Percentiles rank a stretch among this genome's conserved stretches.
These are phyloP conservation scores for Pythium coloratum DNA, from an alignment of 352 stramenopile species.

Conservation along the genomic window DNA sequence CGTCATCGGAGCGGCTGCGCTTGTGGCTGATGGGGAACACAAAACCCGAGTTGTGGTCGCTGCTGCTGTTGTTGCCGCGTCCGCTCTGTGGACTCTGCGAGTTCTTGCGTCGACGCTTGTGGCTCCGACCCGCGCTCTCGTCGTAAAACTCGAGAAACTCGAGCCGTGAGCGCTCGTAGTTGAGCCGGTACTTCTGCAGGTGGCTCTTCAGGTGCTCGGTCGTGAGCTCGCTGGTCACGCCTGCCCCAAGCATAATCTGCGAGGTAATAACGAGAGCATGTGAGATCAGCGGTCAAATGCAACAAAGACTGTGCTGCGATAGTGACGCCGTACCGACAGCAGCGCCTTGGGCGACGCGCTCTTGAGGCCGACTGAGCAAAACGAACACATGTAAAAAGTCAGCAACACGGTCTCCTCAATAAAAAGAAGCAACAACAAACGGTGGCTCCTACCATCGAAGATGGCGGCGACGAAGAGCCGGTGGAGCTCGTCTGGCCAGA, in stretches of 20 bases:
- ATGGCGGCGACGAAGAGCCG: slow-evolving; percentile 86
- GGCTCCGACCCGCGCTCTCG: slow-evolving; percentile 65
- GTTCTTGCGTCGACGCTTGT: slow-evolving; percentile 48
- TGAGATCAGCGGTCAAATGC: neutral
- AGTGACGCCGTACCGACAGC: slow-evolving; percentile 28
- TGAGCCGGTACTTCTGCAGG: slow-evolving; percentile 88
- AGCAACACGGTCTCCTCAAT: slow-evolving; percentile 34
- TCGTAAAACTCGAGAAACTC: slow-evolving; percentile 89
- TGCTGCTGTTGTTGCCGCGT: slow-evolving; percentile 9
- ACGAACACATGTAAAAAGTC: neutral
- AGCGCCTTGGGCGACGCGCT: slow-evolving; percentile 86
- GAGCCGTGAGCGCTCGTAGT: slow-evolving; percentile 81
- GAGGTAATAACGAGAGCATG: neutral
- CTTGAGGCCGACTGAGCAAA: slow-evolving; percentile 73
- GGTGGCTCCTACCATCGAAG: slow-evolving; percentile 66
- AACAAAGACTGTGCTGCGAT: neutral
- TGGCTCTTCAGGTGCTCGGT: slow-evolving; percentile 89
- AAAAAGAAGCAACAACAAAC: neutral
- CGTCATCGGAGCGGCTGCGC: neutral
- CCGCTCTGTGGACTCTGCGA: neutral
- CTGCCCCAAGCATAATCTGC: slow-evolving; percentile 61
- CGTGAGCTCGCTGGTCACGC: slow-evolving; percentile 59
- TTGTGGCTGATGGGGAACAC: slow-evolving; percentile 29
- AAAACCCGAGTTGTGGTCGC: slow-evolving; percentile 17
- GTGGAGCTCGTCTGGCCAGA: slow-evolving; percentile 88